phyloP scores from a whole-genome alignment of 164 flowering plant genomes.

The Liquidambar formosana region DNA sequence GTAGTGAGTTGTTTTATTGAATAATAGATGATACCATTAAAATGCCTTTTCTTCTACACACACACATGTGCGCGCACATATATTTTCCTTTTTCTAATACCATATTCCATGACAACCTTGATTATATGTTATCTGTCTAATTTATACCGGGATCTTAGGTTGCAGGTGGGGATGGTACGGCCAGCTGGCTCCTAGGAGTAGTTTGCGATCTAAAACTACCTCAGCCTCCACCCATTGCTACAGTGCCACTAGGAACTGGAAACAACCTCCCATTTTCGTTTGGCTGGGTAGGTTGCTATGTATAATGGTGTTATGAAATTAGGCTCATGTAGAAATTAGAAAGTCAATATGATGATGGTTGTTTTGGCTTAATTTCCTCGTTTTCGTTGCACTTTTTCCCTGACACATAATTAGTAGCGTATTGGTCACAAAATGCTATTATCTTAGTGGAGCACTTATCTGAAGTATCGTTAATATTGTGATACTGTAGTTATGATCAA shows the following conservation, averaged over 20 bases:
- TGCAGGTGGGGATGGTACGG: slow-evolving; percentile 99
- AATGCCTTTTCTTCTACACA: no score
- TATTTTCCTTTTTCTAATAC: neutral
- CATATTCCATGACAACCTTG: neutral
- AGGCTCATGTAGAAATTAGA: neutral
- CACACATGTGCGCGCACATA: no score
- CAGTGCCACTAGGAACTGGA: slow-evolving; percentile 93
- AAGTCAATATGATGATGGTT: neutral
- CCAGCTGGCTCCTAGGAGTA: slow-evolving; percentile 92
- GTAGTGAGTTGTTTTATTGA: slow-evolving; percentile 50
- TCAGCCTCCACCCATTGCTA: slow-evolving; percentile 85
- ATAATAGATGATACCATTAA: slow-evolving; percentile 1
- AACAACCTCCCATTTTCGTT: slow-evolving; percentile 87
- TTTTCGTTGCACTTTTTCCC: neutral
- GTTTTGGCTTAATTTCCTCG: neutral
- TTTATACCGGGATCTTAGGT: slow-evolving; percentile 42
- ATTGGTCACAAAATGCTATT: neutral
- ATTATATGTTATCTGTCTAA: slow-evolving; percentile 2
- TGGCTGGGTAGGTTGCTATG: slow-evolving; percentile 72
- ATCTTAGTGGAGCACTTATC: neutral
- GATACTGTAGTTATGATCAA: neutral
- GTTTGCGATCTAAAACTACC: slow-evolving; percentile 82
- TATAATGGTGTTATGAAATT: neutral
- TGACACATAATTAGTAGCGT: neutral
- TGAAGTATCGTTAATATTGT: neutral